Evolutionary conservation across 192 early-diverging fungal genomes (phyloP), one percentile per base, ranked within the genome.

Genomic region (Coemansia sp.): DNA sequence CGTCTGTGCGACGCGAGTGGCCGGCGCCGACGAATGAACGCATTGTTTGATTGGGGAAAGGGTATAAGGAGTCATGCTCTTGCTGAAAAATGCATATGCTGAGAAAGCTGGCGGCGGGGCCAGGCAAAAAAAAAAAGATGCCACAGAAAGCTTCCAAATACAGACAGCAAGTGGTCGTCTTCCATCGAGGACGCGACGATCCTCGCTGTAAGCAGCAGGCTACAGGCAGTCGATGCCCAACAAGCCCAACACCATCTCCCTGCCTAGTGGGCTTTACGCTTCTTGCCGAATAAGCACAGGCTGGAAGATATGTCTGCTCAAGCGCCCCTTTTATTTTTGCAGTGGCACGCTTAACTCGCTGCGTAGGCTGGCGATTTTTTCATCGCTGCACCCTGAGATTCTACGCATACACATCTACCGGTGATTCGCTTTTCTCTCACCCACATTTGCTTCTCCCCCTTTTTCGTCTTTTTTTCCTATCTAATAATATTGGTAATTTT

Each of bases 1-100:
- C 30, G 52, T 55, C 52, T 55, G 52, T 55, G 52, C 52, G 52
- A 55, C 52, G 28, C 30, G 52, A 55, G 52, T 55, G 52, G 52
- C 30, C 52, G 22, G 52, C 30, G 52, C 52, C 52, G 52, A 16
- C 22, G 17, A 55, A 55, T 55, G 1, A 55, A 29, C 12, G 22
- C 50, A 52, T 30, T 55, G 52, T 25, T 25, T 29, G 52, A 30
- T 16, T 55, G 25, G 25, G 28, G 3, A 18, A 8, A 49, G 5
- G 6, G 17, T 18, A 18, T 4, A 49, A 49, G 48, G 28, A 25
- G 20, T 50, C 50, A 52, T 25, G 50, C 6, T 52, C 20, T 8
- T 38, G 36, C 36, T 38, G 36, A 38, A 38, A 38, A 38, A 38
- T 8, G 36, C 36, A 38, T 11, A 38, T 11, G 36, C 36, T 38